These are phyloP conservation scores for Starmera caribaea DNA, from an alignment of 805 yeast genomes.

Conservation along the genomic window DNA sequence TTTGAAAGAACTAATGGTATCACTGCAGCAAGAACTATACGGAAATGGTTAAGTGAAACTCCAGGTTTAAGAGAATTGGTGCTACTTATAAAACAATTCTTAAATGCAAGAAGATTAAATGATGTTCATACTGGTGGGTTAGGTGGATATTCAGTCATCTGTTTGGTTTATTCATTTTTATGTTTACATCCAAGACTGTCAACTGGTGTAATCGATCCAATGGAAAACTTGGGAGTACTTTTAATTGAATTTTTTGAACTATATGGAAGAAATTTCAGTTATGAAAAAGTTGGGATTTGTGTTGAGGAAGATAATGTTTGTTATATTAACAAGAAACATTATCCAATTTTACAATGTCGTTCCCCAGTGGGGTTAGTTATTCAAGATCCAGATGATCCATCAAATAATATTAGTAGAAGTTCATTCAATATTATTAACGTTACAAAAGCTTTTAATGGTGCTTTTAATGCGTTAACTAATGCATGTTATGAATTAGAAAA, in stretches of 20 bases:
- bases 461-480: constrained; percentile 66
- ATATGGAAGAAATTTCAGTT: constrained; percentile 84
- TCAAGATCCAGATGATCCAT: constrained; percentile 79
- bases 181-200: constrained; percentile 69
- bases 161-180: constrained; percentile 72
- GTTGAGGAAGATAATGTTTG: constrained; percentile 44
- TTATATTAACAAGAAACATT: constrained; percentile 49
- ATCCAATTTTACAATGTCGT: constrained; percentile 44
- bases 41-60: constrained; percentile 60
- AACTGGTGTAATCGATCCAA: constrained; percentile 54
- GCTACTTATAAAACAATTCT: constrained; percentile 74
- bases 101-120: constrained; percentile 66
- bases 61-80: constrained; percentile 82
- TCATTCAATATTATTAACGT: constrained; percentile 72
- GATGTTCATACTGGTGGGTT: constrained; percentile 90
- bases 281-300: constrained; percentile 66
- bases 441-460: constrained; percentile 82
- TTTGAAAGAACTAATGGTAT: constrained; percentile 81
- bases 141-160: constrained; percentile 91
- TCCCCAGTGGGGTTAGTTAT: constrained; percentile 60
- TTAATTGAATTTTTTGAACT: constrained; percentile 87
- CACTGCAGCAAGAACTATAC: constrained; percentile 69
- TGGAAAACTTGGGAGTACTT: constrained; percentile 75
- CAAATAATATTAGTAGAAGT: constrained; percentile 81
- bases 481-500: constrained; percentile 65